Percentiles rank a stretch among this genome's conserved stretches.
These are phyloP conservation scores for Talaromyces stipitatus DNA, from an alignment of 495 filamentous ascomycete species.

Conservation along the genomic window DNA sequence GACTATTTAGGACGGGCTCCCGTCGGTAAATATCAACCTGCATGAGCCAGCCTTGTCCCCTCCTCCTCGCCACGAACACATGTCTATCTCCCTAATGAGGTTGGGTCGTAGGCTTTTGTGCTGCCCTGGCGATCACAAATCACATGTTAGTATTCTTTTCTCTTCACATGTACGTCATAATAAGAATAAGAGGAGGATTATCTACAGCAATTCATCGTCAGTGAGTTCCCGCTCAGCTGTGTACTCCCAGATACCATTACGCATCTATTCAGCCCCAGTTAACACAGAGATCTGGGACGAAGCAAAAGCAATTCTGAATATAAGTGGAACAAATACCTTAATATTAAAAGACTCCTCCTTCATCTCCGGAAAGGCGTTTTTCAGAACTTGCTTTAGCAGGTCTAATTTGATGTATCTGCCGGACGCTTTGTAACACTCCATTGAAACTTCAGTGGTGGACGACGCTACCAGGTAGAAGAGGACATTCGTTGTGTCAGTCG, in stretches of 20 bases:
- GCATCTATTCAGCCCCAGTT: no score
- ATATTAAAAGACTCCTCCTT: background rate
- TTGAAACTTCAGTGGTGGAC: background rate
- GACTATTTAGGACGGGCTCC: background rate
- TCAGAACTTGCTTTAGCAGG: background rate
- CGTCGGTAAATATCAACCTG: background rate
- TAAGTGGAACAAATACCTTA: background rate
- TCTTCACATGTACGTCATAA: background rate
- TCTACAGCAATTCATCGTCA: background rate
- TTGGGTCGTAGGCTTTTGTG: background rate
- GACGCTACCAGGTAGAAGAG: background rate
- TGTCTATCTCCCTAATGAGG: background rate
- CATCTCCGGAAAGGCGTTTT: background rate
- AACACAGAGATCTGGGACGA: no score
- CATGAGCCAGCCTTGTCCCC: no score
- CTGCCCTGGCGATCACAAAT: background rate
- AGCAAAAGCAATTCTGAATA: background rate
- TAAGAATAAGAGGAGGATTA: background rate
- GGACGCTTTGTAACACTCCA: background rate
- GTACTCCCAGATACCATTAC: background rate
- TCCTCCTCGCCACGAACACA: background rate
- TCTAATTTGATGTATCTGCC: background rate
- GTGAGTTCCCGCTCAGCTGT: background rate
- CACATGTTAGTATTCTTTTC: background rate
- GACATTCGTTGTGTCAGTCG: background rate